A percentile compares a stretch with the other conserved stretches of the same genome.
Conservation (phyloP, 345 rosid genomes). For the Pelargonium nanum region DNA sequence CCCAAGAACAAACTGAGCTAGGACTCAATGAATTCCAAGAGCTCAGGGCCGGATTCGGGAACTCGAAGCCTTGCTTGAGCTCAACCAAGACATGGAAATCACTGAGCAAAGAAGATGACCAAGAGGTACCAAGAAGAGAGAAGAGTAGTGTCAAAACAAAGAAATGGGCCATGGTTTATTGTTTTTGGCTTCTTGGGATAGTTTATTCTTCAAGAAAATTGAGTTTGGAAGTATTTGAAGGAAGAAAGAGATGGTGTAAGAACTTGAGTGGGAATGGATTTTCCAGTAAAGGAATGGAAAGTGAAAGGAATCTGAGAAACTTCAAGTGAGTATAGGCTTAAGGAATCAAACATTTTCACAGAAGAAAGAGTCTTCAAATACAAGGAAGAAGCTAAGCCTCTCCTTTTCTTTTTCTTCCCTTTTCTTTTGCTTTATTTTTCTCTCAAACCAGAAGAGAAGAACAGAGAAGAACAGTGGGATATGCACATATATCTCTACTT, state of each 20-base stretch:
- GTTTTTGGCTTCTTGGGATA: not conserved
- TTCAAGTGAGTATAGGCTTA: constrained; percentile 26
- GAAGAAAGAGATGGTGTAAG: constrained; percentile 28
- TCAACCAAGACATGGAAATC: constrained; percentile 37
- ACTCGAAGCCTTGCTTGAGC: constrained; percentile 41
- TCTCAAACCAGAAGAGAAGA: constrained; percentile 19
- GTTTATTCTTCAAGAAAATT: constrained; percentile 14
- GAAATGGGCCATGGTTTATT: constrained; percentile 39
- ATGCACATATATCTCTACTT: constrained; percentile 5
- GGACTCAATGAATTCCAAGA: constrained; percentile 44
- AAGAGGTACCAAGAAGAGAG: constrained; percentile 16
- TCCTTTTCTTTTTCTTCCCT: constrained; percentile 23
- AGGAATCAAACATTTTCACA: constrained; percentile 40
- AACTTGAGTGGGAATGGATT: constrained; percentile 12
- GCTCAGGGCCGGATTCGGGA: constrained; percentile 32
- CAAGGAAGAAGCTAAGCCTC: constrained; percentile 46
- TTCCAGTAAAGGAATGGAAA: constrained; percentile 30
- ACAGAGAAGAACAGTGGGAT: constrained; percentile 8
- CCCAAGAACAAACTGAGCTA: constrained; percentile 55
- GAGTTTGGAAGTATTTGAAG: constrained; percentile 32
- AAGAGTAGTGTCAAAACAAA: constrained; percentile 32
- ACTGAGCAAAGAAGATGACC: constrained; percentile 25
- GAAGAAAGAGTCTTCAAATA: constrained; percentile 34
- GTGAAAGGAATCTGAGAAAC: constrained; percentile 44
- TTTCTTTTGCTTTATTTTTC: constrained; percentile 13